These are phyloP conservation scores for Cryptomeria japonica DNA, from an alignment of 75 land plant genomes.

Conservation along the genomic window DNA sequence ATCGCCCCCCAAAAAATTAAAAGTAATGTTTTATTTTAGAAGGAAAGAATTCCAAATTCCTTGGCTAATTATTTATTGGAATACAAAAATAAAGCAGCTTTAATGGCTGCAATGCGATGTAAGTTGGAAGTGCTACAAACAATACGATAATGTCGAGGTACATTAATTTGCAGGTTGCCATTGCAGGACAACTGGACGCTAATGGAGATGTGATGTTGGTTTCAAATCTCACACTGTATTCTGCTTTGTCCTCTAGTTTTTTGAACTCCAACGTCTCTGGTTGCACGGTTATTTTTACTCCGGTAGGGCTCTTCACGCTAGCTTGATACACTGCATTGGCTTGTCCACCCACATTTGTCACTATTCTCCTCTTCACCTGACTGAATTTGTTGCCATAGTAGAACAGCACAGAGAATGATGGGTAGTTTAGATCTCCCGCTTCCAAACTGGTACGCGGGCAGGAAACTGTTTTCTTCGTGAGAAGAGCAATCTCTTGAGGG, in stretches of 20 bases:
- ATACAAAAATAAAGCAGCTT: no score
- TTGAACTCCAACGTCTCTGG: slow-evolving; percentile 21
- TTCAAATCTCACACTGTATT: neutral
- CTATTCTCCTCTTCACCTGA: slow-evolving; percentile 9
- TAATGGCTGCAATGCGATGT: no score
- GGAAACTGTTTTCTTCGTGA: neutral
- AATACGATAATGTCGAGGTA: no score
- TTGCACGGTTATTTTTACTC: slow-evolving; percentile 24
- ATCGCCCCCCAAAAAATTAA: no score
- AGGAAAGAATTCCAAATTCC: no score
- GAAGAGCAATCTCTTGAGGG: neutral
- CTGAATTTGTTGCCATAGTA: neutral
- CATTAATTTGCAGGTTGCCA: neutral
- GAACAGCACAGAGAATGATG: slow-evolving; percentile 19
- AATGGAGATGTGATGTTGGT: neutral
- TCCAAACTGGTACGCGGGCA: neutral
- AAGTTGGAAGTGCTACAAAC: no score
- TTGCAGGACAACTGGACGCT: slow-evolving; percentile 51
- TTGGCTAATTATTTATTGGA: no score
- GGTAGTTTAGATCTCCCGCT: slow-evolving; percentile 35
- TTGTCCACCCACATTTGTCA: slow-evolving; percentile 35
- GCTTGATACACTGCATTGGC: slow-evolving; percentile 7
- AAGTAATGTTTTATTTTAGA: no score
- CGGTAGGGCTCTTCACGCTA: slow-evolving; percentile 19
- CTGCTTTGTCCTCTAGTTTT: neutral